These are phyloP conservation scores for Aspergillus sp. DNA, from an alignment of 2,329 filamentous ascomycete genomes.

Conservation along the genomic window DNA sequence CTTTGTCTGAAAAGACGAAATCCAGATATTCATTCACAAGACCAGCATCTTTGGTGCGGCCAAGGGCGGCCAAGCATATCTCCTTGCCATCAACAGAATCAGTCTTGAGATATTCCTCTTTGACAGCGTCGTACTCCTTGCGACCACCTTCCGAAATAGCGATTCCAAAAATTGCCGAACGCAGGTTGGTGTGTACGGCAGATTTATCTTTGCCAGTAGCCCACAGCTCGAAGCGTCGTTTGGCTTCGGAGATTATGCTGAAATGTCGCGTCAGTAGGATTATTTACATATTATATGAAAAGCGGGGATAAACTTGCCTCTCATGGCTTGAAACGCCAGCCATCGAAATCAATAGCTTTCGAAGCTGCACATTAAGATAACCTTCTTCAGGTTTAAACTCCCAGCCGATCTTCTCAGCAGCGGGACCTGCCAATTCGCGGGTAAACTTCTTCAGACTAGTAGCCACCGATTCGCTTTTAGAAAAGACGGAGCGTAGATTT, in stretches of 20 bases:
- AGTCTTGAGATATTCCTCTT: conserved; percentile 78
- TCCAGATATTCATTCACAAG: conserved; percentile 65
- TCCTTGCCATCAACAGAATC: conserved; percentile 89
- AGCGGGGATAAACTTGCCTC: conserved; percentile 48
- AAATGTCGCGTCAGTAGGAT: conserved; percentile 5
- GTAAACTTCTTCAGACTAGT: conserved; percentile 73
- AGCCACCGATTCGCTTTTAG: conserved; percentile 66
- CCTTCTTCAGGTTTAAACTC: conserved; percentile 73
- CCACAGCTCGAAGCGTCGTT: conserved; percentile 77
- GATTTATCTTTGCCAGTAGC: conserved; percentile 59
- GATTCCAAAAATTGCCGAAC: conserved; percentile 73
- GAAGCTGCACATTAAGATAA: conserved; percentile 75
- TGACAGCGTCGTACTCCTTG: conserved; percentile 67
- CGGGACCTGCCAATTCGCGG: conserved; percentile 68
- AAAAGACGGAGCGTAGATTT: conserved; percentile 79
- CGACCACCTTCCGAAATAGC: conserved; percentile 68
- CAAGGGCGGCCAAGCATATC: conserved; percentile 71
- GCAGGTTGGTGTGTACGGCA: conserved; percentile 76
- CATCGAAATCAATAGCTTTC: conserved; percentile 71
- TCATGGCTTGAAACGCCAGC: conserved; percentile 75
- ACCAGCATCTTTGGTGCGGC: conserved; percentile 63
- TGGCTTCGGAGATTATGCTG: conserved; percentile 67
- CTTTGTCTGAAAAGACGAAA: conserved; percentile 77
- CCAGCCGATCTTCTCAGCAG: conserved; percentile 79
- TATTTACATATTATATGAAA: neutral